phyloP scores from a whole-genome alignment of 2,329 filamentous ascomycete species.

The Sphaerulina populicola region DNA sequence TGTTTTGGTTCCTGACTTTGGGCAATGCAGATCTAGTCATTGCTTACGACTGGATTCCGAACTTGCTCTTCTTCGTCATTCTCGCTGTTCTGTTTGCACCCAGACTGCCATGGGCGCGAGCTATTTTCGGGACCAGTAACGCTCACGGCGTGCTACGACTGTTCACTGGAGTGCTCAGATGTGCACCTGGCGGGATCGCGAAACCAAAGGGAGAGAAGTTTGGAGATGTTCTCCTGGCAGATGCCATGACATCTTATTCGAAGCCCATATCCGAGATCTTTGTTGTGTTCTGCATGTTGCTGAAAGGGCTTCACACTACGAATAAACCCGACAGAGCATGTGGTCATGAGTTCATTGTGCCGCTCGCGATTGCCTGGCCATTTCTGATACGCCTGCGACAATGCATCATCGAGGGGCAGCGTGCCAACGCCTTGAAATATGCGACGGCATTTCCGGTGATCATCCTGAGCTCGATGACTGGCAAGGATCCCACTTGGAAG shows the following conservation, averaged over 20 bases:
- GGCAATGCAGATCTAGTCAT: constrained; percentile 58
- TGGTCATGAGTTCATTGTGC: constrained; percentile 70
- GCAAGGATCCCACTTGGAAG: constrained; percentile 16
- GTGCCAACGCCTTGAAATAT: constrained; percentile 93
- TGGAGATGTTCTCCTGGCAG: constrained; percentile 84
- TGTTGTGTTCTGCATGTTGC: constrained; percentile 82
- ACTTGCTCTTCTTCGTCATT: constrained; percentile 64
- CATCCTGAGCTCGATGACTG: constrained; percentile 44
- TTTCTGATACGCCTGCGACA: constrained; percentile 82
- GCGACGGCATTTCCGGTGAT: constrained; percentile 90
- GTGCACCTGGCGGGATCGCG: constrained; percentile 77
- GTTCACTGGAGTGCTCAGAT: constrained; percentile 64
- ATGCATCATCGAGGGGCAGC: constrained; percentile 74
- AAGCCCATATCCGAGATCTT: constrained; percentile 87
- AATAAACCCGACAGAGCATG: constrained; percentile 72
- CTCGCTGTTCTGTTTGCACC: constrained; percentile 64
- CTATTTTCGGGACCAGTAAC: constrained; percentile 28
- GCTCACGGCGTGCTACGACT: constrained; percentile 61
- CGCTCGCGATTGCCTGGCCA: constrained; percentile 73
- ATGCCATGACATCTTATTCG: constrained; percentile 89
- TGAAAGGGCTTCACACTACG: constrained; percentile 61
- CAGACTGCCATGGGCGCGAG: constrained; percentile 24
- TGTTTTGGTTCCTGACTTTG: constrained; percentile 77
- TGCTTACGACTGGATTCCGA: constrained; percentile 77
- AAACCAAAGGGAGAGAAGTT: constrained; percentile 85